Conservation (phyloP, 140 eudicot species). For the Anethum foeniculum region DNA sequence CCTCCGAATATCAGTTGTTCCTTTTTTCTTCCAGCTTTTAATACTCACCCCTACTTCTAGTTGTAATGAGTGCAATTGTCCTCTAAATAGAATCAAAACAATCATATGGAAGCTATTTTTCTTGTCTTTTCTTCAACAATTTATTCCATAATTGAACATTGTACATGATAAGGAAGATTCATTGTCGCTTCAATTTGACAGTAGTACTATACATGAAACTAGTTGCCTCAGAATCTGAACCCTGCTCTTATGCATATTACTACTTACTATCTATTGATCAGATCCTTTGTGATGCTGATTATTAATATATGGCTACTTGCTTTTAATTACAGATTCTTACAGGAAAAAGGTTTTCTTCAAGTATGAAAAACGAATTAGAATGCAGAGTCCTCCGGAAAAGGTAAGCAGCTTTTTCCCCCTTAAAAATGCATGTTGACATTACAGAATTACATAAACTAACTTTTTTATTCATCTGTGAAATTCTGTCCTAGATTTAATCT, state of each 20-base stretch:
- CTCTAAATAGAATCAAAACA: no score
- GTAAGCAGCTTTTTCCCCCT: slow-evolving; percentile 9
- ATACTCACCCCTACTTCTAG: no score
- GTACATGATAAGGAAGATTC: no score
- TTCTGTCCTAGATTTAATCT: neutral
- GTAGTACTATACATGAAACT: neutral
- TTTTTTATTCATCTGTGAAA: neutral
- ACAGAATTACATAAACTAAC: neutral
- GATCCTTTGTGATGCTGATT: neutral
- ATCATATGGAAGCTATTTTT: no score
- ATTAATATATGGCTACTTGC: neutral
- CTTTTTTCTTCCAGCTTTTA: no score
- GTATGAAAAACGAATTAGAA: slow-evolving; percentile 77
- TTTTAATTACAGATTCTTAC: slow-evolving; percentile 49
- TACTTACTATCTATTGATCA: neutral
- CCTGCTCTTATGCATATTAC: neutral
- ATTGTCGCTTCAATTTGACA: no score
- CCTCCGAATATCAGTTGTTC: no score
- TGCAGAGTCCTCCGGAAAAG: slow-evolving; percentile 88
- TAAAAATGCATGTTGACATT: neutral
- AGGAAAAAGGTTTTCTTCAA: slow-evolving; percentile 78
- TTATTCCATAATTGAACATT: no score
- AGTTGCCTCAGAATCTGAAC: neutral
- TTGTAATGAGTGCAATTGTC: no score
- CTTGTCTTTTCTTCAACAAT: no score